Conservation (phyloP, 1,284 basidiomycete genomes). For the Tilletia indica region DNA sequence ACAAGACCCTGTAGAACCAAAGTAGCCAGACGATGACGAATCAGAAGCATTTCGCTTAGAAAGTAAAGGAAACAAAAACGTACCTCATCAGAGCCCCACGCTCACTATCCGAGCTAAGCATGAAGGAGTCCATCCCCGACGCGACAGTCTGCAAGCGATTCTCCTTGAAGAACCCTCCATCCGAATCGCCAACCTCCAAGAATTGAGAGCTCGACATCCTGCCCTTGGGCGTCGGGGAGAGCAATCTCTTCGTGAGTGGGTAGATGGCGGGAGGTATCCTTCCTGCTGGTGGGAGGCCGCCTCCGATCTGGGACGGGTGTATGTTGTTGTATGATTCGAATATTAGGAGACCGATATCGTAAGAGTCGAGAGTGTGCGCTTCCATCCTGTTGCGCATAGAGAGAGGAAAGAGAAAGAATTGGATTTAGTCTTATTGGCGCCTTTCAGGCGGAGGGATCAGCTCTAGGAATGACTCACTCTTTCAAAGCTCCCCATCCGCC, state of each 20-base stretch:
- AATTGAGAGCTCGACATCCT: slow-evolving; percentile 65
- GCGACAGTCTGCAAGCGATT: slow-evolving; percentile 86
- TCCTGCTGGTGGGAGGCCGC: slow-evolving; percentile 71
- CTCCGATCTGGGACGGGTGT: slow-evolving; percentile 65
- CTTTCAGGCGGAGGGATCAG: not conserved
- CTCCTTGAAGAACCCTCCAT: slow-evolving; percentile 73
- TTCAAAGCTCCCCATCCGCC: slow-evolving; percentile 71
- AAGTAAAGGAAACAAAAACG: slow-evolving; percentile 32
- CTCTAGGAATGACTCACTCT: slow-evolving; percentile 64
- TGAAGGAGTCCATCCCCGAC: slow-evolving; percentile 80
- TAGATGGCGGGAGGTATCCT: slow-evolving; percentile 76
- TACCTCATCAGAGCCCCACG: slow-evolving; percentile 64
- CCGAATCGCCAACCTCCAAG: slow-evolving; percentile 47
- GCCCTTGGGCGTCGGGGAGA: slow-evolving; percentile 80
- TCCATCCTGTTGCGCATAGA: slow-evolving; percentile 4
- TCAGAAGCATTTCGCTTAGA: too few species aligned
- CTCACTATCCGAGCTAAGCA: slow-evolving; percentile 77
- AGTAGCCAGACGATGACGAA: too few species aligned
- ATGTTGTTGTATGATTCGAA: slow-evolving; percentile 48
- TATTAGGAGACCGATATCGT: slow-evolving; percentile 41
- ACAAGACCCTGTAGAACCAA: slow-evolving; percentile 23
- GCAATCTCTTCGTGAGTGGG: slow-evolving; percentile 76
- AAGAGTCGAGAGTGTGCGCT: slow-evolving; percentile 39
- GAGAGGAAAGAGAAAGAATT: not conserved
- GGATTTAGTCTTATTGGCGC: not conserved